Percentiles rank a stretch among this genome's conserved stretches.
Conservation (phyloP, 345 rosid species). For the Adansonia digitata region DNA sequence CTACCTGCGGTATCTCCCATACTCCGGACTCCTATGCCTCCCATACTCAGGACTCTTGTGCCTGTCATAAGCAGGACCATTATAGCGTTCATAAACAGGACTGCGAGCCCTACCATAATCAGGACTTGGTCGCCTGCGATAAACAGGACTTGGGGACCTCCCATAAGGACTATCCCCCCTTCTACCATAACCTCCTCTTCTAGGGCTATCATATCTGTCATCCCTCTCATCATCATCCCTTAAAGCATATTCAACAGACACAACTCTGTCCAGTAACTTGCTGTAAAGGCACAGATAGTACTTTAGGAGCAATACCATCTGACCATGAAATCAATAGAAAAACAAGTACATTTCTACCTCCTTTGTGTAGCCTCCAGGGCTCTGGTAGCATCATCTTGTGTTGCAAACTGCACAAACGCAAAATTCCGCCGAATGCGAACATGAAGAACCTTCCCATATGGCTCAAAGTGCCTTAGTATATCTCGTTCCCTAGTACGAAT, state of each 20-base stretch:
- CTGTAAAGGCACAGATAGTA: slow-evolving; percentile 30
- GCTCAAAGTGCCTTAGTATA: slow-evolving; percentile 70
- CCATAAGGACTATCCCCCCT: slow-evolving; percentile 37
- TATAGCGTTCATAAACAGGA: slow-evolving; percentile 63
- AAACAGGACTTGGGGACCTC: slow-evolving; percentile 68
- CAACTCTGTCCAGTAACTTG: slow-evolving; percentile 70
- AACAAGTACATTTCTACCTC: slow-evolving; percentile 31
- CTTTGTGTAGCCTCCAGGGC: slow-evolving; percentile 72
- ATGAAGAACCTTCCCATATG: slow-evolving; percentile 65
- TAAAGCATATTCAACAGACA: slow-evolving; percentile 73
- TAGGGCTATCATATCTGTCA: slow-evolving; percentile 54
- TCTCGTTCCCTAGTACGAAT: slow-evolving; percentile 63
- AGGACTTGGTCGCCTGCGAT: slow-evolving; percentile 65
- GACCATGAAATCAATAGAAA: background rate
- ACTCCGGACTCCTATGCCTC: background rate
- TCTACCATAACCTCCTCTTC: slow-evolving; percentile 47
- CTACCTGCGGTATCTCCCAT: slow-evolving; percentile 53
- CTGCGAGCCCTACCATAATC: slow-evolving; percentile 66
- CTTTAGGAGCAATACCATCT: background rate
- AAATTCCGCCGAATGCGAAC: slow-evolving; percentile 72
- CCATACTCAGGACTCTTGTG: slow-evolving; percentile 43
- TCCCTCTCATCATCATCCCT: slow-evolving; percentile 39
- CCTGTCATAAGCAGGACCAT: slow-evolving; percentile 52
- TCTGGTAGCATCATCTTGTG: slow-evolving; percentile 80
- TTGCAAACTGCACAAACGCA: slow-evolving; percentile 78